Evolutionary conservation across 2,329 filamentous ascomycete species (phyloP).

Genomic region (Penicillium sp.): DNA sequence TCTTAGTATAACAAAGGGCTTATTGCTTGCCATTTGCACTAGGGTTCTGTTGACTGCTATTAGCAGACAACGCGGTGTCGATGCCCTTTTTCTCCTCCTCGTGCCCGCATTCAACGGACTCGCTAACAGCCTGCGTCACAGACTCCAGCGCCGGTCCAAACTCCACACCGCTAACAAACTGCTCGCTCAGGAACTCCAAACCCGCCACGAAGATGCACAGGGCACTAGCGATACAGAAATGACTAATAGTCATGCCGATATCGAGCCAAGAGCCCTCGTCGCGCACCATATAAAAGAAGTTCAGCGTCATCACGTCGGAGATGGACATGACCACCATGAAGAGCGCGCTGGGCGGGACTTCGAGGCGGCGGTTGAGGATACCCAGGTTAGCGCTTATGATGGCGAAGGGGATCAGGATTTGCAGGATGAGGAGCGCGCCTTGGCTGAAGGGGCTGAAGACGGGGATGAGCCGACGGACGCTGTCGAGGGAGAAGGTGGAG

Average conservation of each 20-base stretch:
- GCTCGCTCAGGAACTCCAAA: constrained; percentile 77
- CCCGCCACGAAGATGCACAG: constrained; percentile 86
- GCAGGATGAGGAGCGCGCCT: constrained; percentile 77
- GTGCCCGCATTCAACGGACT: constrained; percentile 18
- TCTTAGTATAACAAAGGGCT: not conserved
- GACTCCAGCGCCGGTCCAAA: constrained; percentile 33
- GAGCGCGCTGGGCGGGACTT: constrained; percentile 78
- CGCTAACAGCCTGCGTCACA: constrained; percentile 20
- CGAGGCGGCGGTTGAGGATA: constrained; percentile 77
- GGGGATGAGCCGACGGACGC: constrained; percentile 79
- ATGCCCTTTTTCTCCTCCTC: not conserved
- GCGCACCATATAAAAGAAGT: constrained; percentile 96
- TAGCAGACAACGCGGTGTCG: not conserved
- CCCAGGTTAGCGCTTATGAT: constrained; percentile 92
- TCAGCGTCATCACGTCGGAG: constrained; percentile 84
- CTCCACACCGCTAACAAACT: constrained; percentile 76
- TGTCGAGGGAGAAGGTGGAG: constrained; percentile 88
- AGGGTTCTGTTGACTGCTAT: constrained; percentile 8
- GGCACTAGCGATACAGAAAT: constrained; percentile 88
- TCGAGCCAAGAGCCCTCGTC: constrained; percentile 97
- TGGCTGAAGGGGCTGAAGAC: constrained; percentile 93
- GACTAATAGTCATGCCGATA: constrained; percentile 93
- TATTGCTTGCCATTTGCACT: not conserved
- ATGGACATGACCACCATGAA: constrained; percentile 94
- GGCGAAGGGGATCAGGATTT: constrained; percentile 89